Evolutionary conservation across 768 basidiomycete species (phyloP).

Genomic region (Suillus subalutaceus): DNA sequence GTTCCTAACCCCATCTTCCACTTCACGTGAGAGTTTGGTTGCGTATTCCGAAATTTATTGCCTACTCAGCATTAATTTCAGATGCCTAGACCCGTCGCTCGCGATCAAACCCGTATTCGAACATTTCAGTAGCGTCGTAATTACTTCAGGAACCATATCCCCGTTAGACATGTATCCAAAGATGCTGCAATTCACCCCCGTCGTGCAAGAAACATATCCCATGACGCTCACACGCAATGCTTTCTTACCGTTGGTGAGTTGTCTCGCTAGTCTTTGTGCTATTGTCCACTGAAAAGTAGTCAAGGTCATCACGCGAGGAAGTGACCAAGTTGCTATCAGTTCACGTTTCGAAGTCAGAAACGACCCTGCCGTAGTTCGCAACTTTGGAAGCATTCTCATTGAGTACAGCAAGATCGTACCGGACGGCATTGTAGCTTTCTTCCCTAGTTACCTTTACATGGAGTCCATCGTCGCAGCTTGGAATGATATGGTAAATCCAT

Average conservation of each 20-base stretch:
- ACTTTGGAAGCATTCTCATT: conserved; percentile 96
- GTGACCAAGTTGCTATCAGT: conserved; percentile 98
- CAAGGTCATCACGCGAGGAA: conserved; percentile 96
- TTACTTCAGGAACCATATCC: conserved; percentile 98
- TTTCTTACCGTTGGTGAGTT: conserved; percentile 86
- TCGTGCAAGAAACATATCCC: conserved; percentile 94
- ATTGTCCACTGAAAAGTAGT: background rate
- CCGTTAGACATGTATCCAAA: conserved; percentile 99
- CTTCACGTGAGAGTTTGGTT: conserved; percentile 68
- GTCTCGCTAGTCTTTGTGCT: background rate
- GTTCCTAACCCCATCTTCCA: conserved; percentile 99
- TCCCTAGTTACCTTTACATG: conserved; percentile 99
- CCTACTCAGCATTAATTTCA: conserved; percentile 36
- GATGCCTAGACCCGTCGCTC: conserved; percentile 95
- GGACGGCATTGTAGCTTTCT: conserved; percentile 98
- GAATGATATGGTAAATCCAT: conserved; percentile 93
- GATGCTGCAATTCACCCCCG: conserved; percentile 97
- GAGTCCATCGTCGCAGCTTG: conserved; percentile 99
- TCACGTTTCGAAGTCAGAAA: conserved; percentile 99
- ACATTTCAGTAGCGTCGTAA: conserved; percentile 96
- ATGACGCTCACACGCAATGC: conserved; percentile 98
- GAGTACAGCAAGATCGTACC: conserved; percentile 99
- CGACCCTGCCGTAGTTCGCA: conserved; percentile 97
- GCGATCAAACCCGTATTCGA: conserved; percentile 99
- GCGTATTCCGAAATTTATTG: background rate